A percentile compares a stretch with the other conserved stretches of the same genome.
These are phyloP conservation scores for Lepidium africanum DNA, from an alignment of 345 rosid genomes.

Conservation along the genomic window DNA sequence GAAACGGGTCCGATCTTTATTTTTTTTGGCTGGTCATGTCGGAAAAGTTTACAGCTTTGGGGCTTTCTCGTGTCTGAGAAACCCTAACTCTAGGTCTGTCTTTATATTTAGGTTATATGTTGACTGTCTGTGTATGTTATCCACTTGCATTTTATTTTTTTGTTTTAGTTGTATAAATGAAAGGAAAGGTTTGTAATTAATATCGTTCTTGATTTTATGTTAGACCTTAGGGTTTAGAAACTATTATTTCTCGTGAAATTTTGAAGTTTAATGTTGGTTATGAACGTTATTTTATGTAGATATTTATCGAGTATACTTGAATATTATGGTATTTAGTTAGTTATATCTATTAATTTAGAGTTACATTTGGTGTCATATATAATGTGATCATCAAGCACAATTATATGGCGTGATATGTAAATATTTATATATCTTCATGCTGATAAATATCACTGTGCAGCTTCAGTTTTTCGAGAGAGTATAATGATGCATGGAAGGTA, in stretches of 20 bases:
- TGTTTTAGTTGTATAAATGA: neutral
- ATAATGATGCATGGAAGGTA: slow-evolving; percentile 30
- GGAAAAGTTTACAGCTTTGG: neutral
- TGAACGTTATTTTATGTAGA: slow-evolving; percentile 49
- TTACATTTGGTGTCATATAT: slow-evolving; percentile 5
- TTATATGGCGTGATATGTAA: neutral
- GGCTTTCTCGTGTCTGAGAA: slow-evolving; percentile 22
- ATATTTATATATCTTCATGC: neutral
- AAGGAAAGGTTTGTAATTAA: neutral
- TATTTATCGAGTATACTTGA: slow-evolving; percentile 11
- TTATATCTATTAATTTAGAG: neutral
- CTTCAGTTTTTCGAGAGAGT: slow-evolving; percentile 11
- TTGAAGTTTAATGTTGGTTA: slow-evolving; percentile 6
- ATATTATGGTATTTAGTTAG: neutral
- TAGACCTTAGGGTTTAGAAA: slow-evolving; percentile 39
- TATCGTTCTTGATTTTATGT: slow-evolving; percentile 23
- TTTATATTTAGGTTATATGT: neutral
- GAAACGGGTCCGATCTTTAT: slow-evolving; percentile 19
- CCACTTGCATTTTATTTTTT: neutral
- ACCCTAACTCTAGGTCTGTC: slow-evolving; percentile 41
- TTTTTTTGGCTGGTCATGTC: slow-evolving; percentile 1
- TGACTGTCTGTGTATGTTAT: neutral
- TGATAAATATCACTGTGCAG: neutral
- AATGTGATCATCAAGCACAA: neutral
- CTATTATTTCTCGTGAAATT: neutral